Percentiles rank a stretch among this genome's conserved stretches.
Evolutionary conservation across 345 rosid genomes (phyloP).

Genomic region (Litchi chinensis): DNA sequence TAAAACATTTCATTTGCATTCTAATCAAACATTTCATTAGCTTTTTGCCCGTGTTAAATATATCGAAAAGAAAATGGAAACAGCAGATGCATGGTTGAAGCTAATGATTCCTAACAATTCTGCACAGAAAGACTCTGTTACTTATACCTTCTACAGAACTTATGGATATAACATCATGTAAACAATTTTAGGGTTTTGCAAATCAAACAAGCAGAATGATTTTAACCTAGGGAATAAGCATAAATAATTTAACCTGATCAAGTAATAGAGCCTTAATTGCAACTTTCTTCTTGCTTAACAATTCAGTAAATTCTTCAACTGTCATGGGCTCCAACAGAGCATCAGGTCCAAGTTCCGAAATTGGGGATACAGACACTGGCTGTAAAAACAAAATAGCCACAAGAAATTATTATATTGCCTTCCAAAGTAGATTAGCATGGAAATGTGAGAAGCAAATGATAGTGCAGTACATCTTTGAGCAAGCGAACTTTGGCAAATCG

Average conservation of each 20-base stretch:
- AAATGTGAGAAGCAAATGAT: neutral
- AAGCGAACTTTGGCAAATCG: slow-evolving; percentile 92
- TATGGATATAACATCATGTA: neutral
- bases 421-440: neutral
- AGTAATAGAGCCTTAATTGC: slow-evolving; percentile 82
- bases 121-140: slow-evolving; percentile 1
- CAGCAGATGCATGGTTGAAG: neutral
- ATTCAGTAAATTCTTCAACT: slow-evolving; percentile 54
- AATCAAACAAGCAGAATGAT: too few relatives aligned
- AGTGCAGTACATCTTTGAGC: slow-evolving; percentile 57
- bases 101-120: neutral
- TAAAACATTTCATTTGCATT: neutral
- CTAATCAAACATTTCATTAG: neutral
- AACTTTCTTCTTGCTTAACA: slow-evolving; percentile 72
- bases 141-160: neutral
- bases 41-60: neutral
- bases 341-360: slow-evolving; percentile 97
- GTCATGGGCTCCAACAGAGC: slow-evolving; percentile 86
- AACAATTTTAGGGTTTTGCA: neutral
- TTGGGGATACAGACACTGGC: slow-evolving; percentile 81
- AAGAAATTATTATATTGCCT: slow-evolving; percentile 8
- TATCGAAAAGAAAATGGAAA: neutral
- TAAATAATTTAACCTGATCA: slow-evolving; percentile 63
- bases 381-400: slow-evolving; percentile 33
- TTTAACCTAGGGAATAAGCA: neutral